Conservation (phyloP, 495 filamentous ascomycete species). For the Trichoderma asperelloides region DNA sequence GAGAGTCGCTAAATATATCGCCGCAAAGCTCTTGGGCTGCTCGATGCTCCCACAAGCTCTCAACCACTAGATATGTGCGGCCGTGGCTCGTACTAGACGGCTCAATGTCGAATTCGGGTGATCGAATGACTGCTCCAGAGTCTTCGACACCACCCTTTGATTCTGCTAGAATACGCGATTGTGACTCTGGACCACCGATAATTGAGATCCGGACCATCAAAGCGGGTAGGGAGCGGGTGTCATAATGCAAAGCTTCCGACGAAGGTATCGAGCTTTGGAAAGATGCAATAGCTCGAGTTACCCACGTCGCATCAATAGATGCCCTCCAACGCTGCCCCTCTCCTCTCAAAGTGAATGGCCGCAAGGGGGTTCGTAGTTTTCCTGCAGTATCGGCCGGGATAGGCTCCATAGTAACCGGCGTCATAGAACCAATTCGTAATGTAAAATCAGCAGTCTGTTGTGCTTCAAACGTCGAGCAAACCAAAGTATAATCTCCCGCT, state of each 20-base stretch:
- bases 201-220: constrained; percentile 50
- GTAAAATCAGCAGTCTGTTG: constrained; percentile 67
- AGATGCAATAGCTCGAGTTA: constrained; percentile 52
- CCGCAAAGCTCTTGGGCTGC: constrained; percentile 48
- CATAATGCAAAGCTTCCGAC: not conserved
- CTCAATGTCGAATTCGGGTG: constrained; percentile 52
- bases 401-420: constrained; percentile 40
- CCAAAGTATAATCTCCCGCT: constrained; percentile 71
- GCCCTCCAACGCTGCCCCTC: constrained; percentile 45
- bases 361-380: constrained; percentile 45
- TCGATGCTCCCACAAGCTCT: constrained; percentile 44
- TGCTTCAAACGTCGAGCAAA: constrained; percentile 80
- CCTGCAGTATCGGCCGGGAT: constrained; percentile 63
- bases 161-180: constrained; percentile 43
- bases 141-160: constrained; percentile 53
- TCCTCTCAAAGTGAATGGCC: constrained; percentile 41
- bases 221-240: not conserved
- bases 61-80: constrained; percentile 56
- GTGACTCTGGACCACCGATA: constrained; percentile 52
- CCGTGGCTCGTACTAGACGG: constrained; percentile 27
- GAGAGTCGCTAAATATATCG: constrained; percentile 50
- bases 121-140: constrained; percentile 48
- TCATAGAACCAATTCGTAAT: constrained; percentile 58
- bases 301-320: constrained; percentile 37
- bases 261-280: constrained; percentile 10